Evolutionary conservation across 345 rosid species (phyloP), one percentile per base, ranked within the genome.

Genomic region (Microthlaspi erraticum): DNA sequence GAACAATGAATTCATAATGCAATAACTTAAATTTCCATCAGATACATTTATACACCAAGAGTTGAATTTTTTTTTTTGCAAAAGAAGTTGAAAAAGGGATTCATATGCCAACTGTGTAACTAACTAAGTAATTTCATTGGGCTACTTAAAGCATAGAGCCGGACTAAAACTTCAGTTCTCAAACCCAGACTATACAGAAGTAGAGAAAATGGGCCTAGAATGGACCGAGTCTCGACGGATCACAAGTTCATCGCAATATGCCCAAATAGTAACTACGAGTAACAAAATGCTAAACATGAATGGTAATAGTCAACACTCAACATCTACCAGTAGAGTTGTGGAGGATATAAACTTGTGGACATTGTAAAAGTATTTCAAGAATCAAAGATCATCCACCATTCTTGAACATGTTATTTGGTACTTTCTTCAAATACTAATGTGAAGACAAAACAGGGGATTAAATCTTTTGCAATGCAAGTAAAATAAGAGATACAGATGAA

Each of bases 401-500:
- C 60, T 16, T 34, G 14, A 56, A 34, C 29, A 34, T 34, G 29
- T 36, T 57, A 57, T 57, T 18, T 57, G 45, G 31, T 41, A 18
- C 18, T 10, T 18, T 6, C 37, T 8, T 37, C 10, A 1, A 17
- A 57, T 44, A 18, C 4, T 10, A 10, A 57, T 57, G 16, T 18
- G 31, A 57, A 36, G 29, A 36, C 61, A 56, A 1, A 36, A 17
- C 18, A 18, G 31, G 38, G 31, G 8, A 11, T 57, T 18, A 17
- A 5, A 9, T 6, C 10, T 33, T 32, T 54, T 36, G 6, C 18
- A 55, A 14, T 14, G 41, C n/a, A 54, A 9, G 23, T 7, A 54
- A 55, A 55, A 36, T 36, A 36, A 10, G 31, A 36, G 31, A 5
- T 31, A 57, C 31, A 56, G 43, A 37, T 57, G 31, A 57, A 57